Evolutionary conservation across 2,329 filamentous ascomycete genomes (phyloP), one percentile per base, ranked within the genome.

Genomic region (Colletotrichum navitas): DNA sequence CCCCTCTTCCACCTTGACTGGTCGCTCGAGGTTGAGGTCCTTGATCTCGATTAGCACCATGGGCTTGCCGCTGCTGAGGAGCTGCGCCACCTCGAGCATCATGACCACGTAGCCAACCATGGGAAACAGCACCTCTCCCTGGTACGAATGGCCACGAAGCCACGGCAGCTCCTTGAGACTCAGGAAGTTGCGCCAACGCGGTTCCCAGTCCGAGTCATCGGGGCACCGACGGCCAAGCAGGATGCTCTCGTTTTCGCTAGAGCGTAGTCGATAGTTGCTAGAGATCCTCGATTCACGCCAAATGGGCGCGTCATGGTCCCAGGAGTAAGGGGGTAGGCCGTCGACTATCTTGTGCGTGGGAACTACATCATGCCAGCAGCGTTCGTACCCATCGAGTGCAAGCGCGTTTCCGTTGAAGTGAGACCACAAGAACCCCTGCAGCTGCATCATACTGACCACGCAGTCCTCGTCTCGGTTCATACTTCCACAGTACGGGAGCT

Each of bases 131-230:
- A 81, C 80, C 55, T 83, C 78, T 74, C 79, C 84, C 66, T 84
- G 81, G 75, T 85, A 83, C n/a, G 76, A 75, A 76, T 86, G 85
- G 66, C 86, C 84, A 55, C 83, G 76, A 18, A 84, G 80, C 69
- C 86, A 87, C 10, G 86, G 81, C 21, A 83, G 64, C 47, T 83
- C 79, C 14, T 78, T 76, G 3, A 81, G 68, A 1, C 63, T 72
- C 32, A 74, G 16, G 14, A 66, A 54, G 56, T 74, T 73, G 16
- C 73, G 70, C 70, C 70, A 74, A 1, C 60, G 59, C 0, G 68
- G 58, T 36, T 63, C 41, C 18, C 45, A 47, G 5, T 60, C 54
- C 11, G 36, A 54, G 24, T 58, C 65, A 11, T 63, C 65, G 7
- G 43, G 18, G 16, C 41, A 41, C 18, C 52, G 51, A 24, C 39